These are phyloP conservation scores for Pugionium dolabratum DNA, from an alignment of 345 rosid species.

Conservation along the genomic window DNA sequence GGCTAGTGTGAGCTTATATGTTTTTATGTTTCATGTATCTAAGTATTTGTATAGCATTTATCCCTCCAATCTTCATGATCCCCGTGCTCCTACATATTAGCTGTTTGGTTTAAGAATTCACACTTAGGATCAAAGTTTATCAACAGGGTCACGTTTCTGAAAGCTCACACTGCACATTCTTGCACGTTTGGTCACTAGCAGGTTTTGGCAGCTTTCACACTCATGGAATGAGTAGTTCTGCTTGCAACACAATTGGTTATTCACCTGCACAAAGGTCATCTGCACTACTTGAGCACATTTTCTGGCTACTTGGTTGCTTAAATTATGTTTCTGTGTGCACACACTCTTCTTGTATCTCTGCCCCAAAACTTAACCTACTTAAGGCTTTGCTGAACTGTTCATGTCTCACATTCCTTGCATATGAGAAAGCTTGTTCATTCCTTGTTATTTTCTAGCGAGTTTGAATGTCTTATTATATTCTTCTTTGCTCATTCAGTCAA, in stretches of 20 bases:
- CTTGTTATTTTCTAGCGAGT: slow-evolving; percentile 11
- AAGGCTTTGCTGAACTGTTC: slow-evolving; percentile 44
- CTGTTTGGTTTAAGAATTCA: slow-evolving; percentile 31
- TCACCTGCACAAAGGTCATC: slow-evolving; percentile 94
- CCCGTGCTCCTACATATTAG: slow-evolving; percentile 17
- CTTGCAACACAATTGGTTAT: slow-evolving; percentile 85
- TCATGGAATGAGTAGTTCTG: slow-evolving; percentile 89
- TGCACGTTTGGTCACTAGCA: slow-evolving; percentile 97
- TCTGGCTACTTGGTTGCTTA: slow-evolving; percentile 42
- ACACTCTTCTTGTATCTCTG: slow-evolving; percentile 30
- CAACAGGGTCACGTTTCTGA: slow-evolving; percentile 55
- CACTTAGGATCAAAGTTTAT: slow-evolving; percentile 45
- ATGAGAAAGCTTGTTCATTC: slow-evolving; percentile 38
- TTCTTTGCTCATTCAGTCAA: slow-evolving; percentile 48
- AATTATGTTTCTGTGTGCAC: slow-evolving; percentile 44
- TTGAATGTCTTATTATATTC: slow-evolving; percentile 20
- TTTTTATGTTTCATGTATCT: slow-evolving; percentile 25
- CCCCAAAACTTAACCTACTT: slow-evolving; percentile 7
- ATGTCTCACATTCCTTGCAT: slow-evolving; percentile 39
- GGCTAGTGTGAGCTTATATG: slow-evolving; percentile 19
- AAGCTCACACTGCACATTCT: slow-evolving; percentile 93
- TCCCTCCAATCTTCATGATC: slow-evolving; percentile 3
- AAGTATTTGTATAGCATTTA: slow-evolving; percentile 5
- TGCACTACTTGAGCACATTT: slow-evolving; percentile 80
- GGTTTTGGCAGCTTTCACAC: slow-evolving; percentile 91